Conservation (phyloP, 257 asterid species). For the Thymus mandschuricus region DNA sequence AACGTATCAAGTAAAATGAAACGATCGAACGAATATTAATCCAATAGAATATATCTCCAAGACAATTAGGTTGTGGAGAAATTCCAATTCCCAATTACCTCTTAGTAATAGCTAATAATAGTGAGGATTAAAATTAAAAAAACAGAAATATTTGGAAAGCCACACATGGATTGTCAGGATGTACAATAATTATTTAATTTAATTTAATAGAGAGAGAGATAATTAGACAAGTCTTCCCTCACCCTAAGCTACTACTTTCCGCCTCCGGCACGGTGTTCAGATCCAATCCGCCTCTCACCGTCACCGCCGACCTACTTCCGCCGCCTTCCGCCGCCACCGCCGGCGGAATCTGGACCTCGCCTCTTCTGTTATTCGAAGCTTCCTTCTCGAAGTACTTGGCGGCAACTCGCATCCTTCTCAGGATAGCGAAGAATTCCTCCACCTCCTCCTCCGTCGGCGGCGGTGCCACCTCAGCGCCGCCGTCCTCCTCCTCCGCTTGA, state of each 20-base stretch:
- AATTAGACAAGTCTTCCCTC: neutral
- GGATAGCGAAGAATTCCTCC: conserved; percentile 62
- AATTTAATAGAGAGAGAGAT: neutral
- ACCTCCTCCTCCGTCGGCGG: conserved; percentile 59
- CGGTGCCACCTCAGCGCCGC: conserved; percentile 22
- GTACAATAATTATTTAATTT: conserved; percentile 2
- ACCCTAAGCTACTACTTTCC: conserved; percentile 26
- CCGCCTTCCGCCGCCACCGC: conserved; percentile 31
- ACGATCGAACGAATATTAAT: too few species aligned
- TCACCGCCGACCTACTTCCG: conserved; percentile 16
- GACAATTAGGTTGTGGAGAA: too few species aligned
- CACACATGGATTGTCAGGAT: neutral
- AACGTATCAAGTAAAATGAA: too few species aligned
- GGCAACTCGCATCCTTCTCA: conserved; percentile 54
- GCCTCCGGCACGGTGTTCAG: conserved; percentile 44
- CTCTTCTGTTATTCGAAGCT: conserved; percentile 14
- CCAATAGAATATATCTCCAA: too few species aligned
- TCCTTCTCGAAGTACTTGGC: conserved; percentile 51
- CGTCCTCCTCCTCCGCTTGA: conserved; percentile 18
- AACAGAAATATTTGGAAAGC: neutral
- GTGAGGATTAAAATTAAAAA: neutral
- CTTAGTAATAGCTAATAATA: too few species aligned
- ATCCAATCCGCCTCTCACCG: conserved; percentile 28
- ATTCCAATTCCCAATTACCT: too few species aligned
- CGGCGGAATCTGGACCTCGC: conserved; percentile 1